Conservation (phyloP, 1,284 basidiomycete genomes). For the Cryptococcus sp. region DNA sequence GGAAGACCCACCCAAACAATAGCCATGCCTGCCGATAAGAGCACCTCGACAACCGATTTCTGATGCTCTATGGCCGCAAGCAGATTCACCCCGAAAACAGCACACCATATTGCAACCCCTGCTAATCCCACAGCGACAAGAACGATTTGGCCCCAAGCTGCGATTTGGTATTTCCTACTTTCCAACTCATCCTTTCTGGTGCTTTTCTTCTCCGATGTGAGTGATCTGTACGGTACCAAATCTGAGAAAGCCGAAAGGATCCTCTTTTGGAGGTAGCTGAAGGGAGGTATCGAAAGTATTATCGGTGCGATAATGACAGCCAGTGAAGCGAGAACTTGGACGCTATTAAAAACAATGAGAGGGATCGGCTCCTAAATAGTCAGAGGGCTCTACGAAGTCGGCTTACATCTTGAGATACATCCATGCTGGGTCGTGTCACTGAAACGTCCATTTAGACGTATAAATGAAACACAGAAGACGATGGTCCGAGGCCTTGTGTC, state of each 20-base stretch:
- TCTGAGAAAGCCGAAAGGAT: constrained; percentile 23
- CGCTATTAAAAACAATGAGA: constrained; percentile 19
- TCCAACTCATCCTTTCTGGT: constrained; percentile 10
- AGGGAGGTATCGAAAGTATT: constrained; percentile 21
- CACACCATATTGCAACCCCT: constrained; percentile 33
- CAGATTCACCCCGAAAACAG: constrained; percentile 24
- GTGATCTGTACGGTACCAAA: constrained; percentile 24
- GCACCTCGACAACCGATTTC: constrained; percentile 12
- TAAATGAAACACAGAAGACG: too few relatives aligned
- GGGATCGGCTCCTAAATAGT: constrained; percentile 22
- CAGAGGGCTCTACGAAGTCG: not conserved
- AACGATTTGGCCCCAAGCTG: constrained; percentile 25
- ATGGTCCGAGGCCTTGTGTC: too few relatives aligned
- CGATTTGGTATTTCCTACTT: constrained; percentile 7
- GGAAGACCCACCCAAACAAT: constrained; percentile 38
- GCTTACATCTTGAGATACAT: not conserved
- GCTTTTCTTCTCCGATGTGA: constrained; percentile 20
- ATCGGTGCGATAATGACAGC: constrained; percentile 23
- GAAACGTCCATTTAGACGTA: too few relatives aligned
- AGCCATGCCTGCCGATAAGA: constrained; percentile 29
- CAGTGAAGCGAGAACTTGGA: constrained; percentile 29
- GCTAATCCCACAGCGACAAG: constrained; percentile 22
- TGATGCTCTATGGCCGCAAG: constrained; percentile 9
- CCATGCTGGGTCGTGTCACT: not conserved
- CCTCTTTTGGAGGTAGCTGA: constrained; percentile 15